Conservation (phyloP, 257 asterid species). For the Apocynum venetum region DNA sequence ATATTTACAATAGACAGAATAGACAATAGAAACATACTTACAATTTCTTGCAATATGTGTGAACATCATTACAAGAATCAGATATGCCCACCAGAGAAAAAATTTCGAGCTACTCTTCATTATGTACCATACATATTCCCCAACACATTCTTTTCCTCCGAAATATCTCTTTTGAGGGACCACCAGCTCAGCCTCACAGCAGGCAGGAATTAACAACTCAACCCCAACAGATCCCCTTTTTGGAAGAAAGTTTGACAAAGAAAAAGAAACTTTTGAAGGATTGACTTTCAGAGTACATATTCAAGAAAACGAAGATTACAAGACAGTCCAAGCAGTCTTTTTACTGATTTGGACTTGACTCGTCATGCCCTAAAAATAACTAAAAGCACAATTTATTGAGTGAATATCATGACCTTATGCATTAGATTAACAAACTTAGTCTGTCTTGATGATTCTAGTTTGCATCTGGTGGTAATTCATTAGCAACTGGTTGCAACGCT, state of each 20-base stretch:
- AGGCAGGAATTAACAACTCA: slow-evolving; percentile 64
- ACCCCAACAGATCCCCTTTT: slow-evolving; percentile 75
- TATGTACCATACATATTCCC: slow-evolving; percentile 84
- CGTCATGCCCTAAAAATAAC: not conserved
- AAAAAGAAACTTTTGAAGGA: not conserved
- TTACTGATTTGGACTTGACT: not conserved
- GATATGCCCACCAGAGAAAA: slow-evolving; percentile 57
- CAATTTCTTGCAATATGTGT: slow-evolving; percentile 49
- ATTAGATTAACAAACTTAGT: not conserved
- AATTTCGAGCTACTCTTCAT: slow-evolving; percentile 51
- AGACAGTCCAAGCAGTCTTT: slow-evolving; percentile 1
- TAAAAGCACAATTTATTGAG: not conserved
- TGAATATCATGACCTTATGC: not conserved
- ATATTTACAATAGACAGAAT: not conserved
- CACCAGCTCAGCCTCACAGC: slow-evolving; percentile 81
- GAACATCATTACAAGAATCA: slow-evolving; percentile 41
- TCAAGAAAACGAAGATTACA: not conserved
- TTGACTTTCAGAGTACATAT: not conserved
- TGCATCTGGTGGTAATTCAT: not conserved
- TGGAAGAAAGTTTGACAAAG: slow-evolving; percentile 10
- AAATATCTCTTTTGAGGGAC: slow-evolving; percentile 66
- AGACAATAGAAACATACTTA: slow-evolving; percentile 37
- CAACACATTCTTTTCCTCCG: slow-evolving; percentile 87
- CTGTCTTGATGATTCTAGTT: not conserved
- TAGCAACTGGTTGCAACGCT: not conserved